phyloP scores from a whole-genome alignment of 352 stramenopile genomes.

The Globisporangium recalcitrans region DNA sequence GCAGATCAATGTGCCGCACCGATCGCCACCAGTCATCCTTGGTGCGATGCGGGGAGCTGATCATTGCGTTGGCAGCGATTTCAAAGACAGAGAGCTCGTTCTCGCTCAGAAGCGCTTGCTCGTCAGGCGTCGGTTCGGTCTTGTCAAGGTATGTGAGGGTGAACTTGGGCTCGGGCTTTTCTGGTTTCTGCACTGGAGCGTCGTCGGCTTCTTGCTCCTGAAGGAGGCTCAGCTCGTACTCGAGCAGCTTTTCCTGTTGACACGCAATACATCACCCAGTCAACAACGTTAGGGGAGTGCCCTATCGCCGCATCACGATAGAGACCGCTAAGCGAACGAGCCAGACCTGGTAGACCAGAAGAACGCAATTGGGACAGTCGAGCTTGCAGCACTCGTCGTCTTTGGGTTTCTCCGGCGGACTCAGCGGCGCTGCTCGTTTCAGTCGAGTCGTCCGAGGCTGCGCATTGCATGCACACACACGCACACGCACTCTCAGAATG shows the following conservation, averaged over 20 bases:
- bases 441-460: conserved; percentile 19
- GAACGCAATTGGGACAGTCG: conserved; percentile 85
- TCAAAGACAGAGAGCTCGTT: conserved; percentile 43
- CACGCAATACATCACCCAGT: neutral
- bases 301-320: neutral
- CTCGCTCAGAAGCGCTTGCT: conserved; percentile 28
- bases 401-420: conserved; percentile 52
- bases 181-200: conserved; percentile 20
- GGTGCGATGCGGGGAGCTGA: conserved; percentile 52
- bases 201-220: conserved; percentile 9
- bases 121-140: conserved; percentile 11
- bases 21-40: conserved; percentile 50
- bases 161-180: conserved; percentile 37
- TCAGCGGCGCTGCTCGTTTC: conserved; percentile 27
- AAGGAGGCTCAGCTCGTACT: conserved; percentile 72
- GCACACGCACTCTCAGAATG: neutral
- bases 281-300: neutral
- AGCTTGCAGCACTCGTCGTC: conserved; percentile 83
- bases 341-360: conserved; percentile 75
- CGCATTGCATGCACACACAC: neutral
- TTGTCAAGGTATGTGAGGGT: conserved; percentile 42
- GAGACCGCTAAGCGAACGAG: no score
- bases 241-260: conserved; percentile 68
- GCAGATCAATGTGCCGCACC: conserved; percentile 67
- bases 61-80: conserved; percentile 49